Conservation (phyloP, 108 stramenopile genomes). For the Discostella pseudostelligera region DNA sequence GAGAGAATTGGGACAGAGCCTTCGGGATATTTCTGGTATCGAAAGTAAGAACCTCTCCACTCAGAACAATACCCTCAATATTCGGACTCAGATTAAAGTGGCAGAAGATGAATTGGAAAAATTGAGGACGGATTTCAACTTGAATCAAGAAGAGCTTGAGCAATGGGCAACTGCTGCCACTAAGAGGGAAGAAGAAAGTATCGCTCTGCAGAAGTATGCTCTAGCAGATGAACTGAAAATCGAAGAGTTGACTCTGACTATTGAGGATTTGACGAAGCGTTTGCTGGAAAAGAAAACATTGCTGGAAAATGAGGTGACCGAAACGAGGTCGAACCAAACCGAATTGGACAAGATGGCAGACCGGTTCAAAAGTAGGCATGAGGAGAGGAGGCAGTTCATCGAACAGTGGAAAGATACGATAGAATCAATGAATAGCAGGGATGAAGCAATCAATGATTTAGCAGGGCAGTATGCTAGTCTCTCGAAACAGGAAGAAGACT, state of each 20-base stretch:
- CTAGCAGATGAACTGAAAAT: conserved; percentile 78
- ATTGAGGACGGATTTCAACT: conserved; percentile 81
- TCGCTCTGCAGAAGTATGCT: conserved; percentile 72
- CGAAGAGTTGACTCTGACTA: conserved; percentile 59
- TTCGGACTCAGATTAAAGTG: conserved; percentile 57
- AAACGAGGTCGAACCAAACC: conserved; percentile 64
- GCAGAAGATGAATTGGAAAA: conserved; percentile 77
- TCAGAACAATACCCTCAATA: conserved; percentile 43
- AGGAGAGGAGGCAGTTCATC: conserved; percentile 74
- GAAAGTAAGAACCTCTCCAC: conserved; percentile 25
- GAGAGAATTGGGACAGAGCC: conserved; percentile 61
- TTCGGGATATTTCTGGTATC: conserved; percentile 32
- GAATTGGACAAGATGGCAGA: conserved; percentile 57
- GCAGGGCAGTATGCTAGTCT: conserved; percentile 40
- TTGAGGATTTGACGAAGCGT: conserved; percentile 62
- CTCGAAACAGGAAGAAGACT: conserved; percentile 27
- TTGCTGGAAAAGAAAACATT: conserved; percentile 45
- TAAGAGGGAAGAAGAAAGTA: conserved; percentile 85
- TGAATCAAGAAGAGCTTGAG: conserved; percentile 91
- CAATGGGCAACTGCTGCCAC: conserved; percentile 88
- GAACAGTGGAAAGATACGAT: conserved; percentile 83
- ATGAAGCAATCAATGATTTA: conserved; percentile 60
- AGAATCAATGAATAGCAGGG: conserved; percentile 66
- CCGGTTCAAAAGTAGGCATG: conserved; percentile 69
- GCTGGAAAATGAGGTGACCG: conserved; percentile 66